Conservation (phyloP, 441 rosid species). For the Syzygium malaccense region DNA sequence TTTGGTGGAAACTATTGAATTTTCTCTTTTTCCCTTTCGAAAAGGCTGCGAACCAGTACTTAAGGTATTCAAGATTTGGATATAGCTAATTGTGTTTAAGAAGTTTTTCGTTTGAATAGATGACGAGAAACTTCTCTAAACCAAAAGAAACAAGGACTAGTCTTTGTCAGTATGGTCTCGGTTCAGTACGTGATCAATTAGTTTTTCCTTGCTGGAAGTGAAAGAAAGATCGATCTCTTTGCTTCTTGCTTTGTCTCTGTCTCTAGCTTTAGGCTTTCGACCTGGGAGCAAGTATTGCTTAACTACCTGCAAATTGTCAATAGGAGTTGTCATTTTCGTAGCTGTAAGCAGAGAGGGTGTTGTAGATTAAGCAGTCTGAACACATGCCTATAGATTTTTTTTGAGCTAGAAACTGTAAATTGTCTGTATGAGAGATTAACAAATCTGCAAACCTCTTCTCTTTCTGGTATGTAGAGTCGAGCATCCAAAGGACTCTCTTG, state of each 20-base stretch:
- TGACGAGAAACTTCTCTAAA: neutral
- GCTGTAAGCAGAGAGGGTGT: neutral
- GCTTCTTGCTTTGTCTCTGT: neutral
- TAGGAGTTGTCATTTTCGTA: neutral
- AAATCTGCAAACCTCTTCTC: constrained; percentile 1
- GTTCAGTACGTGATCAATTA: neutral
- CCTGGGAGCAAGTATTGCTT: neutral
- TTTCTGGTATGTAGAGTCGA: neutral
- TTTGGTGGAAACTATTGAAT: neutral
- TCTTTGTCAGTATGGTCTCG: neutral
- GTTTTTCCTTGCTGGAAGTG: neutral
- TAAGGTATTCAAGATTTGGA: neutral
- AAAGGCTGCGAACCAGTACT: neutral
- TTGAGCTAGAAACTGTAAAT: neutral
- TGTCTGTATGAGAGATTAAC: neutral
- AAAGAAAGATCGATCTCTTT: neutral
- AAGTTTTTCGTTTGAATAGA: neutral
- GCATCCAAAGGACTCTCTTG: neutral
- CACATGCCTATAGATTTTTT: neutral
- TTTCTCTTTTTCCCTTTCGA: neutral
- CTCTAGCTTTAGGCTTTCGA: neutral
- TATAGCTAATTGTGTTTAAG: neutral
- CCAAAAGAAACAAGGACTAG: neutral
- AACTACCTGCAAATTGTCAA: neutral
- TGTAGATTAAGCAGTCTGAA: neutral